Conservation (phyloP, 2,329 filamentous ascomycete species). For the Hypoxylon sp. region DNA sequence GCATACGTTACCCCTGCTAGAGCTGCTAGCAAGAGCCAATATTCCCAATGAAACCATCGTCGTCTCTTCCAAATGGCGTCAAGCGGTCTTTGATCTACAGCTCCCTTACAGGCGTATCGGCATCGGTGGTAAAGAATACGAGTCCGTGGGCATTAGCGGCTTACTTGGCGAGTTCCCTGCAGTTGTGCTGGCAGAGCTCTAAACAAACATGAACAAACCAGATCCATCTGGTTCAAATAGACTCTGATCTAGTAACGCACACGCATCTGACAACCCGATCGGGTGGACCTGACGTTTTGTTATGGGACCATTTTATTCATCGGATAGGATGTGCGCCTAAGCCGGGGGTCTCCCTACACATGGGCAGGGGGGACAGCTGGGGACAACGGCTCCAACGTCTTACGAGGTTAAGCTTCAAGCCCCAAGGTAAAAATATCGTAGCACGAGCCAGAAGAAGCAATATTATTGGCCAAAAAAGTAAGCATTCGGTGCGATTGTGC, state of each 20-base stretch:
- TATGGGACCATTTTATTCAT: constrained; percentile 18
- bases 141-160: constrained; percentile 35
- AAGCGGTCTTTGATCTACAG: constrained; percentile 11
- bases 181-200: constrained; percentile 33
- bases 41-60: constrained; percentile 33
- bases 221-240: constrained; percentile 31
- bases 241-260: constrained; percentile 27
- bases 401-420: constrained; percentile 1
- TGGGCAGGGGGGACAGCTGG: constrained; percentile 1
- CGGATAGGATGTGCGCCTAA: constrained; percentile 18
- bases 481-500: constrained; percentile 17
- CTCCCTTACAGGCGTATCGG: constrained; percentile 35
- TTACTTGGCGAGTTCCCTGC: constrained; percentile 32
- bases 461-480: constrained; percentile 15
- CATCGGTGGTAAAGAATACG: constrained; percentile 36
- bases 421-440: constrained; percentile 4
- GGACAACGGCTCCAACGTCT: constrained; percentile 7
- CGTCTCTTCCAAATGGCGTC: constrained; percentile 13
- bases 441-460: constrained; percentile 6
- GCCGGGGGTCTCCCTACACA: constrained; percentile 22
- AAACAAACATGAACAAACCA: constrained; percentile 21
- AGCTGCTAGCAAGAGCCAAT: constrained; percentile 12
- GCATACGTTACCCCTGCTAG: constrained; percentile 35
- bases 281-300: constrained; percentile 21
- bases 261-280: constrained; percentile 25